Percentiles rank a stretch among this genome's conserved stretches.
Conservation (phyloP, 179 eudicot genomes). For the Silene vulgaris region DNA sequence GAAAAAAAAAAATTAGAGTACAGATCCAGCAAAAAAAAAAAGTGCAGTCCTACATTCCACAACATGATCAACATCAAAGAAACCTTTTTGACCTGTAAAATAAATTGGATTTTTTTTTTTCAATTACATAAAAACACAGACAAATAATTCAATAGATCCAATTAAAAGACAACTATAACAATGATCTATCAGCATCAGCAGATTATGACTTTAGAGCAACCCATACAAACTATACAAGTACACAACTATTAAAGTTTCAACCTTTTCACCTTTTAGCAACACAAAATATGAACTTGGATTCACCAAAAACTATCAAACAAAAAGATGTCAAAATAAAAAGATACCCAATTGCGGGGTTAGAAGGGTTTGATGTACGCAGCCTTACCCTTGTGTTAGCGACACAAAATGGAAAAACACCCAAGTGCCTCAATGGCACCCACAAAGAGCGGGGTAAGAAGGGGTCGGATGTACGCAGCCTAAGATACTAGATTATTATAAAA, state of each 20-base stretch:
- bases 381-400: too few relatives aligned
- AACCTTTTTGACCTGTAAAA: background rate
- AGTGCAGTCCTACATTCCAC: background rate
- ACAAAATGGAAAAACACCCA: background rate
- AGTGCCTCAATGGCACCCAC: background rate
- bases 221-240: slow-evolving; percentile 5
- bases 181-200: slow-evolving; percentile 24
- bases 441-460: background rate
- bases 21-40: slow-evolving; percentile 14
- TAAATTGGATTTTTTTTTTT: background rate
- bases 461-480: too few relatives aligned
- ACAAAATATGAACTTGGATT: slow-evolving; percentile 18
- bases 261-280: slow-evolving; percentile 10
- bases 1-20: background rate
- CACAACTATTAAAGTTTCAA: slow-evolving; percentile 20
- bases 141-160: background rate
- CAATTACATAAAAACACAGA: background rate
- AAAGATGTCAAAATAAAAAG: background rate
- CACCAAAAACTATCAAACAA: slow-evolving; percentile 12
- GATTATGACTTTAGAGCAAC: background rate
- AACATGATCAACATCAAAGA: background rate
- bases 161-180: slow-evolving; percentile 6
- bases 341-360: background rate
- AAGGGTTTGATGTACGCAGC: too few relatives aligned
- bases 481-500: background rate